Conservation (phyloP, 129 eudicot genomes). For the Chrysanthemum seticuspe region DNA sequence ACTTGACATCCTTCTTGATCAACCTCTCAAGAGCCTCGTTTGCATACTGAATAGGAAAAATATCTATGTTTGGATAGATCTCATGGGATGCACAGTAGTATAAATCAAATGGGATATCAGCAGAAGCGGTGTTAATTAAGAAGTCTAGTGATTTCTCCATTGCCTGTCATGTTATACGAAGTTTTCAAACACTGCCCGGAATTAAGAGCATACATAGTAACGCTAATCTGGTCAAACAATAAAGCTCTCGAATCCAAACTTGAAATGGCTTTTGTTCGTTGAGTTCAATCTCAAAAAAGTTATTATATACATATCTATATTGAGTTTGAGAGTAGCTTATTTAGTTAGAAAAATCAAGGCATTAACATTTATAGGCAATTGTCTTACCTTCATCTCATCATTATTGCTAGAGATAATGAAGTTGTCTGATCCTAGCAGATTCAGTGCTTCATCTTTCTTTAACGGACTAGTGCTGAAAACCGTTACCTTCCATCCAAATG, state of each 20-base stretch:
- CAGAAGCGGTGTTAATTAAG: conserved; percentile 78
- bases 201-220: not conserved
- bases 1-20: conserved; percentile 73
- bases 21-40: conserved; percentile 87
- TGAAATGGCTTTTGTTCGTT: not conserved
- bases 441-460: conserved; percentile 78
- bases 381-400: conserved; percentile 57
- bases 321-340: not conserved
- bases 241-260: not conserved
- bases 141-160: conserved; percentile 63
- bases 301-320: not conserved
- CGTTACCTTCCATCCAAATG: conserved; percentile 81
- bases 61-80: conserved; percentile 62
- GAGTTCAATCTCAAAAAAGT: not conserved
- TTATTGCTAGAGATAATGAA: conserved; percentile 70
- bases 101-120: conserved; percentile 64
- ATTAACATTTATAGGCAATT: too few relatives aligned
- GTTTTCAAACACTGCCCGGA: not conserved
- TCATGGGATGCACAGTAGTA: conserved; percentile 67
- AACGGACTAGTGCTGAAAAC: conserved; percentile 86
- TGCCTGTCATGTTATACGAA: not conserved
- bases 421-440: conserved; percentile 67
- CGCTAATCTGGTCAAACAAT: not conserved
- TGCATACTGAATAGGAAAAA: conserved; percentile 61
- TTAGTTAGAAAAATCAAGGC: too few relatives aligned